These are phyloP conservation scores for Chondrostereum purpureum DNA, from an alignment of 1,284 basidiomycete genomes.

Conservation along the genomic window DNA sequence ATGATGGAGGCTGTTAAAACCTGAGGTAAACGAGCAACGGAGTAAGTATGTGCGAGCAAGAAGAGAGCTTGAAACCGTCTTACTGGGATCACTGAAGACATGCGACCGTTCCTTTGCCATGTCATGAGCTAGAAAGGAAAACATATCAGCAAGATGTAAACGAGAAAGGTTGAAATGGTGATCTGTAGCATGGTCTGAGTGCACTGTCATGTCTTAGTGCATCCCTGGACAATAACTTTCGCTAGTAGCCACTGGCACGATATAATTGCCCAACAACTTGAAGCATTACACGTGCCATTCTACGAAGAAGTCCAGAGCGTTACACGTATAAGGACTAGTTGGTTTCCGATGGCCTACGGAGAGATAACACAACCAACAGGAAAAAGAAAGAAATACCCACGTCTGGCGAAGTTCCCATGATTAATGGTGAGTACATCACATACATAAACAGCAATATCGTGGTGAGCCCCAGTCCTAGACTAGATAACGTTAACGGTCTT, in stretches of 20 bases:
- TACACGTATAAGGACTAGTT: too few relatives aligned
- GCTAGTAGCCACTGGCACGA: too few relatives aligned
- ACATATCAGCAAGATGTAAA: not conserved
- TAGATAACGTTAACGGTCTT: not conserved
- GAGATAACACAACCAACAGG: not conserved
- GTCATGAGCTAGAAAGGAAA: slow-evolving; percentile 43
- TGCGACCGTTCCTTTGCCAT: slow-evolving; percentile 54
- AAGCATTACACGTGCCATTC: too few relatives aligned
- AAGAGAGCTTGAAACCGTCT: slow-evolving; percentile 14
- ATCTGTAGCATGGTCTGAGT: too few relatives aligned
- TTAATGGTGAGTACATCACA: slow-evolving; percentile 55
- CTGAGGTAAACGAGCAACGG: slow-evolving; percentile 21
- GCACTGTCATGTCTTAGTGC: too few relatives aligned
- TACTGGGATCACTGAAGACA: slow-evolving; percentile 54
- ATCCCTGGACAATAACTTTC: too few relatives aligned
- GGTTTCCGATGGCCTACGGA: too few relatives aligned
- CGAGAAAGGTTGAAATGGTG: not conserved
- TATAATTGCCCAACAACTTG: too few relatives aligned
- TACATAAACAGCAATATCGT: slow-evolving; percentile 69
- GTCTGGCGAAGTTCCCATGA: slow-evolving; percentile 59
- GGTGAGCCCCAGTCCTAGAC: slow-evolving; percentile 44
- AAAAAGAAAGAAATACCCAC: slow-evolving; percentile 38
- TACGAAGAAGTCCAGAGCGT: too few relatives aligned
- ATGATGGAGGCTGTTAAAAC: slow-evolving; percentile 62
- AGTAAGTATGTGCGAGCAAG: not conserved